phyloP scores from a whole-genome alignment of 2,329 filamentous ascomycete genomes.

The Juglanconis oblonga region DNA sequence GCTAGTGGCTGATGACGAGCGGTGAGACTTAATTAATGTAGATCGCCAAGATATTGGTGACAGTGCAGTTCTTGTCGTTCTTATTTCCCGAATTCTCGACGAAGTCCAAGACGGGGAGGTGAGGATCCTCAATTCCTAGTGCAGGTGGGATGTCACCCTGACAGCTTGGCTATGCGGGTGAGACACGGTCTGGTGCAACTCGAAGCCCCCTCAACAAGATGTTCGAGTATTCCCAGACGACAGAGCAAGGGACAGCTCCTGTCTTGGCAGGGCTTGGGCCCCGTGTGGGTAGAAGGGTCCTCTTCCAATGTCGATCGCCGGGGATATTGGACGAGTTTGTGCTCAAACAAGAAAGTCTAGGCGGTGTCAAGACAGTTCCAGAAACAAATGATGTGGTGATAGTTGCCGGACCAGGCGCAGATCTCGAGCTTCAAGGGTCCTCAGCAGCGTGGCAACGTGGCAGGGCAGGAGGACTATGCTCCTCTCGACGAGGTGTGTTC shows the following conservation, averaged over 20 bases:
- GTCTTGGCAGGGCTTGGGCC: slow-evolving; percentile 5
- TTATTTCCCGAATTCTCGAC: neutral
- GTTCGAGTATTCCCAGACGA: neutral
- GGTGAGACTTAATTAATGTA: neutral
- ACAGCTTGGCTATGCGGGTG: neutral
- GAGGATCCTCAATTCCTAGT: neutral
- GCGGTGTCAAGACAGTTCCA: neutral
- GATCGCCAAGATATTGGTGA: neutral
- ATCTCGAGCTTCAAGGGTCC: neutral
- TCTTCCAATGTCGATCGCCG: no score
- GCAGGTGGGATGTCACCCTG: slow-evolving; percentile 15
- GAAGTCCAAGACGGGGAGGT: neutral
- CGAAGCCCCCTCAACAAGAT: slow-evolving; percentile 3
- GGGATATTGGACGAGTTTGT: neutral
- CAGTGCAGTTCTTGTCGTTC: slow-evolving; percentile 2
- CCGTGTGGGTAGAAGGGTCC: no score
- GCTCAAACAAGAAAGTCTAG: neutral
- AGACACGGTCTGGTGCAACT: neutral
- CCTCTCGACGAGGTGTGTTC: neutral
- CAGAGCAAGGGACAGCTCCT: neutral
- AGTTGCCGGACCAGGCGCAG: neutral
- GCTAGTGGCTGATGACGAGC: neutral
- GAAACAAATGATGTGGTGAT: neutral
- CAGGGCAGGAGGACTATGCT: neutral
- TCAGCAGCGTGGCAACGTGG: no score